Conservation (phyloP, 2,329 filamentous ascomycete species). For the Gyromitra esculenta region DNA sequence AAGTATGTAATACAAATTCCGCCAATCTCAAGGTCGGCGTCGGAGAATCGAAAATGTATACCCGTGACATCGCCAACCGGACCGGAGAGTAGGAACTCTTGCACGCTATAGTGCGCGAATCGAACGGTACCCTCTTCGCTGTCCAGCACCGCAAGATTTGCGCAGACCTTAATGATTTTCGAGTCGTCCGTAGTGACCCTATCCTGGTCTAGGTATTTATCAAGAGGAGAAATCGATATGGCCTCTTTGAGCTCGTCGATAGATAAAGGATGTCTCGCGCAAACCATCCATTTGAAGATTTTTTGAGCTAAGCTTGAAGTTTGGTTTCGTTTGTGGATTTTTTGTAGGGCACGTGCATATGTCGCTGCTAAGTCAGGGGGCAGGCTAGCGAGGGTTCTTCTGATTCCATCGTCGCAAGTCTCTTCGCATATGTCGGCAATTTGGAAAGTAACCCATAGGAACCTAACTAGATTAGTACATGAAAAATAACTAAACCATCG, state of each 20-base stretch:
- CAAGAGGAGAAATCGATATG: slow-evolving; percentile 18
- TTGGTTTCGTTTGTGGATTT: not conserved
- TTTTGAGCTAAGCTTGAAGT: slow-evolving; percentile 3
- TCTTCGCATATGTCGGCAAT: slow-evolving; percentile 31
- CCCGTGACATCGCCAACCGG: not conserved
- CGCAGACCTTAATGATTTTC: slow-evolving; percentile 22
- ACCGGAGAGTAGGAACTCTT: slow-evolving; percentile 21
- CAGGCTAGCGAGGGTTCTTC: slow-evolving; percentile 20
- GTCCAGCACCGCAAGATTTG: slow-evolving; percentile 31
- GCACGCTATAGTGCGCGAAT: slow-evolving; percentile 31
- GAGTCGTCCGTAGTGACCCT: slow-evolving; percentile 21
- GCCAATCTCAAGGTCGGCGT: slow-evolving; percentile 25
- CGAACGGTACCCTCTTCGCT: slow-evolving; percentile 19
- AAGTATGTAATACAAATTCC: slow-evolving; percentile 47
- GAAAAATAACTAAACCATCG: not conserved
- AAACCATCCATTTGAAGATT: slow-evolving; percentile 37
- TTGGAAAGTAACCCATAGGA: slow-evolving; percentile 40
- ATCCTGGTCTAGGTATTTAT: not conserved
- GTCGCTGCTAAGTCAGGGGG: slow-evolving; percentile 13
- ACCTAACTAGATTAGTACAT: slow-evolving; percentile 7
- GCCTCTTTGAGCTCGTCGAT: slow-evolving; percentile 38
- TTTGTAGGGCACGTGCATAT: slow-evolving; percentile 26
- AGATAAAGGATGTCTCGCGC: slow-evolving; percentile 20
- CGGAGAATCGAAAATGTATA: slow-evolving; percentile 15
- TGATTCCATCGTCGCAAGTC: slow-evolving; percentile 12